phyloP scores from a whole-genome alignment of 129 eudicot species.

The Scalesia atractyloides region DNA sequence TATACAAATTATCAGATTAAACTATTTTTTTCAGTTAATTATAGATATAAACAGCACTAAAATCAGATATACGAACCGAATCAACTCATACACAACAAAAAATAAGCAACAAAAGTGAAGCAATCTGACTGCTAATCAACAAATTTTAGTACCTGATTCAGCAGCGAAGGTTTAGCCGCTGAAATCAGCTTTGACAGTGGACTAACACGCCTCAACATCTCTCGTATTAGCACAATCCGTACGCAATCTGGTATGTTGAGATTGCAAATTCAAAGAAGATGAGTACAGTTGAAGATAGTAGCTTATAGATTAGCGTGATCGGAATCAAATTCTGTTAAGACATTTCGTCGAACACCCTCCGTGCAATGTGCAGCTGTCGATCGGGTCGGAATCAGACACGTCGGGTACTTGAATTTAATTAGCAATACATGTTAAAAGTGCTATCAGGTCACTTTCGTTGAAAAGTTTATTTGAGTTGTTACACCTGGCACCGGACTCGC shows the following conservation, averaged over 20 bases:
- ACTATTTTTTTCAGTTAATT: neutral
- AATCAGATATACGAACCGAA: slow-evolving; percentile 1
- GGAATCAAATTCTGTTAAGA: slow-evolving; percentile 30
- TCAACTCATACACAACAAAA: slow-evolving; percentile 3
- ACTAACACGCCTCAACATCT: slow-evolving; percentile 61
- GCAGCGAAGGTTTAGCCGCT: slow-evolving; percentile 46
- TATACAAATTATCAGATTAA: slow-evolving; percentile 7
- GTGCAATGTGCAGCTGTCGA: slow-evolving; percentile 38
- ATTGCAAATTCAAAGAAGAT: slow-evolving; percentile 10
- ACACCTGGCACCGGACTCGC: neutral
- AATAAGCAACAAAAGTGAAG: neutral
- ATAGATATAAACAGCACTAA: neutral
- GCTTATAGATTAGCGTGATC: slow-evolving; percentile 13
- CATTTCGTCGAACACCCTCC: slow-evolving; percentile 46
- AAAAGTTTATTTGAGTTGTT: neutral
- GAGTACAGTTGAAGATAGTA: slow-evolving; percentile 23
- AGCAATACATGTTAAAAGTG: neutral
- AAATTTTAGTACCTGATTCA: slow-evolving; percentile 37
- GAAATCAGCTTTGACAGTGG: slow-evolving; percentile 44
- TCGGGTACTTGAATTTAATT: neutral
- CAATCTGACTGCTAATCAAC: slow-evolving; percentile 1
- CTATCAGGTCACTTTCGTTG: neutral
- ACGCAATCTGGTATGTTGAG: neutral
- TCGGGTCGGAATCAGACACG: neutral
- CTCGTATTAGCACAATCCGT: slow-evolving; percentile 16